A percentile compares a stretch with the other conserved stretches of the same genome.
Conservation (phyloP, 2,329 filamentous ascomycete species). For the Colletotrichum musae region DNA sequence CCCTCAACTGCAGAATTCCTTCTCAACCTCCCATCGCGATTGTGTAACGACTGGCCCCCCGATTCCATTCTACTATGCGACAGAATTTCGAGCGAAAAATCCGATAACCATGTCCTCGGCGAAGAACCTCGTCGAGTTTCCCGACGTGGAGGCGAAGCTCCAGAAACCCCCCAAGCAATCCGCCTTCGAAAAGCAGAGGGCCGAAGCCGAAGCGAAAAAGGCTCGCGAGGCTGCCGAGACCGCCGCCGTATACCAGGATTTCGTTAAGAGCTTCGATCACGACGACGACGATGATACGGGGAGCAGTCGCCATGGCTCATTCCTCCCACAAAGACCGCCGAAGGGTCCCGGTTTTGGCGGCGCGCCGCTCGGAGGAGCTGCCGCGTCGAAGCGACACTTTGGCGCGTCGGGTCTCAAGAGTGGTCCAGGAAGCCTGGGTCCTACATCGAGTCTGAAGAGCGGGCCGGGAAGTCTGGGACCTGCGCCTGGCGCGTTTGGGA, state of each 20-base stretch:
- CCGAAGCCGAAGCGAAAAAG: constrained; percentile 90
- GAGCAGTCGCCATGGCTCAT: constrained; percentile 37
- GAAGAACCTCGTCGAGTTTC: constrained; percentile 71
- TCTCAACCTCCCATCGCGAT: constrained; percentile 5
- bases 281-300: constrained; percentile 66
- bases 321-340: constrained; percentile 23
- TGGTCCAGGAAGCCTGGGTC: constrained; percentile 75
- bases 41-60: background rate
- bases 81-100: background rate
- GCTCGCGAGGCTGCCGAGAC: constrained; percentile 88
- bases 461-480: constrained; percentile 75
- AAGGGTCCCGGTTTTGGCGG: constrained; percentile 47
- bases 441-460: constrained; percentile 67
- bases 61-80: constrained; percentile 23
- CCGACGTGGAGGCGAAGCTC: constrained; percentile 82
- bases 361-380: constrained; percentile 44
- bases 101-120: constrained; percentile 60
- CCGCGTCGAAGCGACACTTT: constrained; percentile 74
- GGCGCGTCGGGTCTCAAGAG: constrained; percentile 69
- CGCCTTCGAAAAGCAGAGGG: constrained; percentile 88
- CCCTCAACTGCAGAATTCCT: background rate
- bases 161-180: constrained; percentile 87
- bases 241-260: constrained; percentile 88
- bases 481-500: constrained; percentile 62
- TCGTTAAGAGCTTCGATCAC: constrained; percentile 83